Evolutionary conservation across 352 stramenopile genomes (phyloP).

Genomic region (Phytophthora vignae): DNA sequence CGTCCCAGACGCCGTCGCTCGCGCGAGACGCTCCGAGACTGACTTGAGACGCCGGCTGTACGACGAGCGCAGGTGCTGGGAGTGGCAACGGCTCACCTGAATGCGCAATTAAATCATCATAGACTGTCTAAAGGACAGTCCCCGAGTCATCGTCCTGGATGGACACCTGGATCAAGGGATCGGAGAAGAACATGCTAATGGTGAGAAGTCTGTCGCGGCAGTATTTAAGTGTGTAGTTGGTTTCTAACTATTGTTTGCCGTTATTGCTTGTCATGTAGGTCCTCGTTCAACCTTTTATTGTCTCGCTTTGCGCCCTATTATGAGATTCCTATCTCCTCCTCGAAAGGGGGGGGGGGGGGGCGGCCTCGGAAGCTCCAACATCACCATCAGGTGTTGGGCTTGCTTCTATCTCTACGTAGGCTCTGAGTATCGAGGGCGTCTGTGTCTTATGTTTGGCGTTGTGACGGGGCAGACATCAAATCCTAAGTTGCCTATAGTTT

Average conservation of each 20-base stretch:
- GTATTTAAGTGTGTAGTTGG: not conserved
- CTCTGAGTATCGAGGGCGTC: not conserved
- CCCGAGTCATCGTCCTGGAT: not conserved
- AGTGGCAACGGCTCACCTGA: no score
- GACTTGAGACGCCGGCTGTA: not conserved
- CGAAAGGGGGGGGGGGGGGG: not conserved
- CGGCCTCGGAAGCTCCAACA: not conserved
- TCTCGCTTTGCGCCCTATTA: not conserved
- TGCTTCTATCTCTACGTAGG: not conserved
- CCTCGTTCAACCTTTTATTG: not conserved
- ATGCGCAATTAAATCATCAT: not conserved
- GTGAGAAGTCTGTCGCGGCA: not conserved
- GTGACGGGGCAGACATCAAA: no score
- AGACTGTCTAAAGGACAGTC: not conserved
- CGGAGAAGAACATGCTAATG: not conserved
- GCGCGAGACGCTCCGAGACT: not conserved
- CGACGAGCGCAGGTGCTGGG: not conserved
- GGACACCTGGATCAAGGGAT: not conserved
- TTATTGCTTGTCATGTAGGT: not conserved
- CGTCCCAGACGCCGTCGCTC: not conserved
- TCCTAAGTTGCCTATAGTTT: no score
- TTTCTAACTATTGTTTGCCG: not conserved
- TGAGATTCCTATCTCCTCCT: not conserved
- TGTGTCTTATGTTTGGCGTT: not conserved
- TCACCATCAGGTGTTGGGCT: not conserved